Conservation (phyloP, 2,329 filamentous ascomycete genomes). For the Botrytis pseudocinerea region DNA sequence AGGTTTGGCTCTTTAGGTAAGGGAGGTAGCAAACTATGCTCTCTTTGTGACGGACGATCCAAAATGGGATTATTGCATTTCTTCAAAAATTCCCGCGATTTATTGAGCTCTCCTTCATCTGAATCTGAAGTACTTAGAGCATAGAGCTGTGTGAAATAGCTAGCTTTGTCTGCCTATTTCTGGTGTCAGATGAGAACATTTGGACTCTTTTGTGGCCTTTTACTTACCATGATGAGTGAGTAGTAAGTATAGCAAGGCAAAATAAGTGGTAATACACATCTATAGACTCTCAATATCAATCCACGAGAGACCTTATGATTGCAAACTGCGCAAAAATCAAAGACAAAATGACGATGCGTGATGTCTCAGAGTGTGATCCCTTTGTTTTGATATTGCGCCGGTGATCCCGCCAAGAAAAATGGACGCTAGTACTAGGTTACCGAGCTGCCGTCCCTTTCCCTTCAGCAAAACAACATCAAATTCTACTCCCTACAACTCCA, state of each 20-base stretch:
- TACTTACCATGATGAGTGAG: slow-evolving; percentile 13
- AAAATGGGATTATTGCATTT: slow-evolving; percentile 21
- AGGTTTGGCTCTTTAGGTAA: slow-evolving; percentile 36
- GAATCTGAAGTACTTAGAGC: slow-evolving; percentile 36
- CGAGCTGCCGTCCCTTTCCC: neutral
- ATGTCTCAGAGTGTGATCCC: neutral
- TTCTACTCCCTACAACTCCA: neutral
- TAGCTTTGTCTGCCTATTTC: slow-evolving; percentile 21
- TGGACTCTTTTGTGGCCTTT: neutral
- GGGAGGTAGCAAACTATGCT: slow-evolving; percentile 38
- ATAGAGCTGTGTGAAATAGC: slow-evolving; percentile 31
- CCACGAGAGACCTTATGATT: neutral
- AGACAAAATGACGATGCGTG: neutral
- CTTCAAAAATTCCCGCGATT: slow-evolving; percentile 27
- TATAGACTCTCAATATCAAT: neutral
- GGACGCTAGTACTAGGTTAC: neutral
- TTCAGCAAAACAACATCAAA: slow-evolving; percentile 1
- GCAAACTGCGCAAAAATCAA: neutral
- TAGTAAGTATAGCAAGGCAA: neutral
- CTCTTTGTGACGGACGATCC: slow-evolving; percentile 41
- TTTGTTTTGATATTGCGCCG: neutral
- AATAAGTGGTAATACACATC: neutral
- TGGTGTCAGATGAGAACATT: neutral
- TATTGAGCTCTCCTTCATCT: slow-evolving; percentile 34
- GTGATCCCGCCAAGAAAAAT: neutral